Conservation (phyloP, 345 rosid species). For the Euphorbia lathyris region DNA sequence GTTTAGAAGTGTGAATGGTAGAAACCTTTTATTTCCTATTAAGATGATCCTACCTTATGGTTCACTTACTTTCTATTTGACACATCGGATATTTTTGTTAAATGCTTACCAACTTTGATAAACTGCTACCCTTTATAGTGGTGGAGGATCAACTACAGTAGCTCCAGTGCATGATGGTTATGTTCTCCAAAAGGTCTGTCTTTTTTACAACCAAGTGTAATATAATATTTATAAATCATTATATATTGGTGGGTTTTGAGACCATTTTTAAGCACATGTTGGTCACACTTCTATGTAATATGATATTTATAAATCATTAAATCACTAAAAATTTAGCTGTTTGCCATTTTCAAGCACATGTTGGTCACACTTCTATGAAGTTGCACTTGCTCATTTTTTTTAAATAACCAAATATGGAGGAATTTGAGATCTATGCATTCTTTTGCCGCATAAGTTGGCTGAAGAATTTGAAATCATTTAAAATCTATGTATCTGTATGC, state of each 20-base stretch:
- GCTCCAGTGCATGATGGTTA: conserved; percentile 98
- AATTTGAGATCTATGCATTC: neutral
- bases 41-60: neutral
- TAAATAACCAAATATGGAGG: neutral
- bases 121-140: conserved; percentile 44
- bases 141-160: conserved; percentile 97
- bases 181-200: conserved; percentile 90
- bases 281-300: neutral
- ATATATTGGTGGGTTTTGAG: neutral
- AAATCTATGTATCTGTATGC: neutral
- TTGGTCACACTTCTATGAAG: neutral
- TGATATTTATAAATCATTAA: neutral
- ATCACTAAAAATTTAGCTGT: neutral
- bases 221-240: neutral
- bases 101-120: neutral
- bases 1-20: too few species aligned
- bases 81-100: neutral
- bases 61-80: neutral
- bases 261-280: neutral
- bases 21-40: neutral
- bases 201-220: neutral
- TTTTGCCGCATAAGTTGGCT: neutral
- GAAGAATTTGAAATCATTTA: neutral
- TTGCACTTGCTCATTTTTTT: neutral
- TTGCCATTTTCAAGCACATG: neutral